Percentiles rank a stretch among this genome's conserved stretches.
phyloP scores from a whole-genome alignment of 106 monocot species.

The Platanthera zijinensis region DNA sequence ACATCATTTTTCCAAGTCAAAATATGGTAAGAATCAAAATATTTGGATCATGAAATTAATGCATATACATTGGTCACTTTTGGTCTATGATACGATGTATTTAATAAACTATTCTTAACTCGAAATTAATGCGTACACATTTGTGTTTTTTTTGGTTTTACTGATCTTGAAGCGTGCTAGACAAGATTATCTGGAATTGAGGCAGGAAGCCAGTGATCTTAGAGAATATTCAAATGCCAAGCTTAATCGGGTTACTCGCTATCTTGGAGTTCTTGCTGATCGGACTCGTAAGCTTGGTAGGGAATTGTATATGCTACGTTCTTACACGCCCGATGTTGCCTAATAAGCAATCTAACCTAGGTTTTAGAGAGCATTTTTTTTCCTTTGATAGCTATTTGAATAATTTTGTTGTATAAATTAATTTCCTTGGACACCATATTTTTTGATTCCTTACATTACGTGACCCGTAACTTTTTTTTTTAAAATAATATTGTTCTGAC shows the following conservation, averaged over 20 bases:
- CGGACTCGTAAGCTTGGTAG: slow-evolving; percentile 85
- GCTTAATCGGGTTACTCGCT: slow-evolving; percentile 84
- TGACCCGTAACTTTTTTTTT: neutral
- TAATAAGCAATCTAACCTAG: neutral
- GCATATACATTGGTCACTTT: too few species aligned
- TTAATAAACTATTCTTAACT: too few species aligned
- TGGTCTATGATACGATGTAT: too few species aligned
- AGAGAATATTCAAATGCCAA: slow-evolving; percentile 91
- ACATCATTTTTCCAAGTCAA: too few species aligned
- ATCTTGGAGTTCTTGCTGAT: slow-evolving; percentile 92
- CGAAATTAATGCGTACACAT: too few species aligned
- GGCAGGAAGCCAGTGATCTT: slow-evolving; percentile 87
- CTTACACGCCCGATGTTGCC: neutral
- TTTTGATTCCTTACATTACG: neutral
- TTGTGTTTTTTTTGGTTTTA: neutral
- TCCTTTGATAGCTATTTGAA: neutral
- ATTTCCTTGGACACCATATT: neutral
- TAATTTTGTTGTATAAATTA: neutral
- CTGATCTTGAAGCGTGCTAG: slow-evolving; percentile 47
- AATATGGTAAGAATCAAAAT: too few species aligned
- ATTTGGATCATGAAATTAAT: too few species aligned
- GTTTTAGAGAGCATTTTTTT: neutral
- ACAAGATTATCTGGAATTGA: slow-evolving; percentile 81
- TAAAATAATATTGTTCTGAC: neutral
- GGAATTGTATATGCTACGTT: neutral